phyloP scores from a whole-genome alignment of 2,329 filamentous ascomycete genomes.

The Mollisiaceae sp. region DNA sequence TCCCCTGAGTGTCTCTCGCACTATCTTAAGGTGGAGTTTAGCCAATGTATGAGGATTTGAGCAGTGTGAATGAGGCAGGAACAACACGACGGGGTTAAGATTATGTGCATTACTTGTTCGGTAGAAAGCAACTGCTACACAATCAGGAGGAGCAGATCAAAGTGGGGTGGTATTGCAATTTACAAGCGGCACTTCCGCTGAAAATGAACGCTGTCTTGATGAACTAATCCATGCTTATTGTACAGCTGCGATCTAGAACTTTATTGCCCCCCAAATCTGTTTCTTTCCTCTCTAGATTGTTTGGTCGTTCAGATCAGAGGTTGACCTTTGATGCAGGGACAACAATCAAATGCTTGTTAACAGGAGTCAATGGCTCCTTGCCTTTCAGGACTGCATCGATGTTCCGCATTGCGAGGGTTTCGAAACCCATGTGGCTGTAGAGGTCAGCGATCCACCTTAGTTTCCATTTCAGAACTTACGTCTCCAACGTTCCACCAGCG shows the following conservation, averaged over 20 bases:
- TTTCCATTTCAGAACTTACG: conserved; percentile 40
- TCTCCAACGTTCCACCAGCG: conserved; percentile 69
- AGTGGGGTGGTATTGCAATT: background rate
- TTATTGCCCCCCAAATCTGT: background rate
- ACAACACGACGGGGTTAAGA: background rate
- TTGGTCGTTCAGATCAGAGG: background rate
- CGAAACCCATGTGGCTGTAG: conserved; percentile 58
- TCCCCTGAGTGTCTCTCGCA: background rate
- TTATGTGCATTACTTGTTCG: background rate
- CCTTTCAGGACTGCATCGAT: conserved; percentile 61
- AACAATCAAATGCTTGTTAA: conserved; percentile 37
- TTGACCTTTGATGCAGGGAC: conserved; percentile 16
- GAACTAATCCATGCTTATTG: background rate
- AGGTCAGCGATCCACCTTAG: background rate
- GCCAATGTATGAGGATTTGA: no score
- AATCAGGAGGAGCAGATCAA: background rate
- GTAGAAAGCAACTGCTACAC: no score
- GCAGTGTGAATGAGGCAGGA: background rate
- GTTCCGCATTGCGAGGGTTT: conserved; percentile 70
- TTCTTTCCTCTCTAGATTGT: background rate
- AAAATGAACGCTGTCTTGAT: background rate
- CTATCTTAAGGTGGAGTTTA: background rate
- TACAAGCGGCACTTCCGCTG: conserved; percentile 1
- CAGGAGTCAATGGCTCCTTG: conserved; percentile 38
- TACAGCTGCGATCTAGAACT: background rate